Conservation (phyloP, 495 filamentous ascomycete genomes). For the Penicillium coprophilum region DNA sequence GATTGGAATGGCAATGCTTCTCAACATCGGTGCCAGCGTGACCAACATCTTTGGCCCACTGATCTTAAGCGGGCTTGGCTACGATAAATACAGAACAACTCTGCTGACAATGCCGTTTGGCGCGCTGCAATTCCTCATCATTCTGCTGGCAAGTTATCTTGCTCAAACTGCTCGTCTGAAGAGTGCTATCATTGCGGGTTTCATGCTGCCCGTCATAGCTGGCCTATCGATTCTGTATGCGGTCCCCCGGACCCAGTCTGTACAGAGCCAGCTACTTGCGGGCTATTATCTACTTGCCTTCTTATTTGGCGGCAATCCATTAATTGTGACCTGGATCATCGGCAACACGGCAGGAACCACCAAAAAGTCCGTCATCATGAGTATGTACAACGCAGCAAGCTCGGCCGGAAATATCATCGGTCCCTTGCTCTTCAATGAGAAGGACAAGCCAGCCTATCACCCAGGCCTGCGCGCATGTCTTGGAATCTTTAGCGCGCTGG, state of each 20-base stretch:
- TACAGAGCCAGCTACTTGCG: conserved; percentile 47
- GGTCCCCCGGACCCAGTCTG: conserved; percentile 40
- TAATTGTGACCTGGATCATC: conserved; percentile 52
- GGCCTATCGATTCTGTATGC: conserved; percentile 58
- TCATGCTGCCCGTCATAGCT: conserved; percentile 56
- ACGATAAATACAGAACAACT: conserved; percentile 54
- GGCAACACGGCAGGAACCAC: conserved; percentile 51
- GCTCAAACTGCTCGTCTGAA: conserved; percentile 54
- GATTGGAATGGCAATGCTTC: conserved; percentile 54
- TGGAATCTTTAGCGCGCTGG: conserved; percentile 55
- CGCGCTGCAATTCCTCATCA: conserved; percentile 44
- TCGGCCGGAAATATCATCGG: conserved; percentile 51
- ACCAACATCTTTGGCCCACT: conserved; percentile 61
- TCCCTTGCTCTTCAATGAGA: conserved; percentile 44
- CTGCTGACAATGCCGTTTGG: conserved; percentile 54
- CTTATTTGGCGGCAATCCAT: conserved; percentile 53
- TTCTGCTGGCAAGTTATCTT: conserved; percentile 43
- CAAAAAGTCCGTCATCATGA: conserved; percentile 56
- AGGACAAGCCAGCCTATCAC: conserved; percentile 49
- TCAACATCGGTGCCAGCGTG: conserved; percentile 62
- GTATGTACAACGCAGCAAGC: conserved; percentile 44
- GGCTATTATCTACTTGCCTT: conserved; percentile 65
- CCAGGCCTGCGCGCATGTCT: conserved; percentile 56
- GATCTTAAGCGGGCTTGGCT: conserved; percentile 60
- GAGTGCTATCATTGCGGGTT: conserved; percentile 43